phyloP scores from a whole-genome alignment of 1,139 yeast genomes.

The Geotrichum fermentans region DNA sequence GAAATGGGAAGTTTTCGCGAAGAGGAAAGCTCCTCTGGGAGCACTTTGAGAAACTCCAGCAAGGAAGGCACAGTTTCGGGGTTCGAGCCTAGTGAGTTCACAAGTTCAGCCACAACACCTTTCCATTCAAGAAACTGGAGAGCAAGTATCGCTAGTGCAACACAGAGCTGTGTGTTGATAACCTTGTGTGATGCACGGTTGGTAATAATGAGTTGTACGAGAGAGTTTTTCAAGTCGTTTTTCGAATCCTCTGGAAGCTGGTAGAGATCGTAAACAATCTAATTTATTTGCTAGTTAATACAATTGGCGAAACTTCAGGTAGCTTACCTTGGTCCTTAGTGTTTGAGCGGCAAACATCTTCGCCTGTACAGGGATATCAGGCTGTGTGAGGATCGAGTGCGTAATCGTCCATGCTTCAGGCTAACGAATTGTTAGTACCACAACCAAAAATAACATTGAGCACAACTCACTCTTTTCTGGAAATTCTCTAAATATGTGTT shows the following conservation, averaged over 20 bases:
- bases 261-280: slow-evolving; percentile 69
- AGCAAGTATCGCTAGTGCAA: slow-evolving; percentile 76
- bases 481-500: slow-evolving; percentile 67
- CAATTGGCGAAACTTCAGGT: too few species aligned
- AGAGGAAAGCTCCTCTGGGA: slow-evolving; percentile 88
- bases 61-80: slow-evolving; percentile 43
- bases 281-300: slow-evolving; percentile 8
- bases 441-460: neutral
- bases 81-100: slow-evolving; percentile 44
- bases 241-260: slow-evolving; percentile 61
- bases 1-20: slow-evolving; percentile 72
- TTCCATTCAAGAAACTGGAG: slow-evolving; percentile 73
- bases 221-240: slow-evolving; percentile 54
- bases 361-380: slow-evolving; percentile 38
- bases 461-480: slow-evolving; percentile 56
- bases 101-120: slow-evolving; percentile 65
- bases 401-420: slow-evolving; percentile 41
- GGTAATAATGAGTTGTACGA: slow-evolving; percentile 48
- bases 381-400: slow-evolving; percentile 33
- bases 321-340: slow-evolving; percentile 58
- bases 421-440: slow-evolving; percentile 23
- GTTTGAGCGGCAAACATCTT: slow-evolving; percentile 89
- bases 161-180: slow-evolving; percentile 72
- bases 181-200: slow-evolving; percentile 43
- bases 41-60: slow-evolving; percentile 73